Evolutionary conservation across 768 basidiomycete genomes (phyloP).

Genomic region (Strobilomyces confusus): DNA sequence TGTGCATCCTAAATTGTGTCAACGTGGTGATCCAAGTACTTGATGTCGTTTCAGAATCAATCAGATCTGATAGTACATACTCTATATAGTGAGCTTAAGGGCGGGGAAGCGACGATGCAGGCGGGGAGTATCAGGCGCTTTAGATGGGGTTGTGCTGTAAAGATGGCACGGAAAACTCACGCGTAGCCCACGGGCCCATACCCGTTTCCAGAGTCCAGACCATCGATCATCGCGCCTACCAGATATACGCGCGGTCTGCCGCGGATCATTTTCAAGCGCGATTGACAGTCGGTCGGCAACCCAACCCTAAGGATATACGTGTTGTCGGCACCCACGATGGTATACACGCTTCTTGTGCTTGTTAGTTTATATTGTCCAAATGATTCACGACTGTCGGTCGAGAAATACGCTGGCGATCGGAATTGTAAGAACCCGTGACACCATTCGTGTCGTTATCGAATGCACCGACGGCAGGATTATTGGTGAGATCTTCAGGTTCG

Average conservation of each 20-base stretch:
- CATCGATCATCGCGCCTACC: neutral
- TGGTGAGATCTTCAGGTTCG: neutral
- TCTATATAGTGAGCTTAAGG: no score
- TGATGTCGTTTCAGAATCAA: neutral
- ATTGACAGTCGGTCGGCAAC: neutral
- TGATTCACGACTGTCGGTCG: neutral
- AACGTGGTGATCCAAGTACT: neutral
- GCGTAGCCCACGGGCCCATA: neutral
- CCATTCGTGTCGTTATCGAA: no score
- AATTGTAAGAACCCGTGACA: neutral
- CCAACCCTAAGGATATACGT: neutral
- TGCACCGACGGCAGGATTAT: neutral
- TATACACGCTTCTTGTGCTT: neutral
- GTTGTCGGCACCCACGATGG: neutral
- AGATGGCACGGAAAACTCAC: no score
- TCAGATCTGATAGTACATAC: neutral
- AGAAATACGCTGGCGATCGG: no score
- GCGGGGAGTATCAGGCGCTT: no score
- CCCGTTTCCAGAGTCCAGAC: neutral
- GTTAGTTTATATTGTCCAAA: neutral
- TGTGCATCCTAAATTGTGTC: neutral
- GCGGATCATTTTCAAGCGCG: slow-evolving; percentile 5
- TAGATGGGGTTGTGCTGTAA: no score
- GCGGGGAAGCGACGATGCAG: no score
- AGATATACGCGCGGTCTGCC: neutral